These are phyloP conservation scores for Prunus mira DNA, from an alignment of 306 rosid genomes.

Conservation along the genomic window DNA sequence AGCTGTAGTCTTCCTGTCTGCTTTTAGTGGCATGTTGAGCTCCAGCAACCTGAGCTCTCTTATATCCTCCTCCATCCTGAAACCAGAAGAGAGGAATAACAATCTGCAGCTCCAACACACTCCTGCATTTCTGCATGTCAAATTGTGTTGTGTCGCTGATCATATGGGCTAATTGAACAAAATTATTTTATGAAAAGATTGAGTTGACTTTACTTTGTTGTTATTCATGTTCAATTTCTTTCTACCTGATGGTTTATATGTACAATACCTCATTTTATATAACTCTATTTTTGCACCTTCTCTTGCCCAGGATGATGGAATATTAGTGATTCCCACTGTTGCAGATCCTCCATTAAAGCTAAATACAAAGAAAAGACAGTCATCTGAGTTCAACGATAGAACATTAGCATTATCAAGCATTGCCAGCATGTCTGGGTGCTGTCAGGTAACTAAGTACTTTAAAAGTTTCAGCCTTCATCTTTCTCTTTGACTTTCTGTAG, in stretches of 20 bases:
- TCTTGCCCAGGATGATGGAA: slow-evolving; percentile 42
- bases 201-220: not conserved
- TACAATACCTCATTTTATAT: not conserved
- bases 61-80: not conserved
- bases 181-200: not conserved
- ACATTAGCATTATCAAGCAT: slow-evolving; percentile 38
- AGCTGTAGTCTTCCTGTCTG: not conserved
- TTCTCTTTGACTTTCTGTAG: slow-evolving; percentile 16
- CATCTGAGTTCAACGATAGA: slow-evolving; percentile 35
- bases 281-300: no score
- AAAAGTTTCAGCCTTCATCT: slow-evolving; percentile 12
- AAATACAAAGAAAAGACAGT: slow-evolving; percentile 21
- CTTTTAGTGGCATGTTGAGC: not conserved
- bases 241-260: not conserved
- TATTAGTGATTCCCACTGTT: slow-evolving; percentile 39
- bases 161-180: not conserved
- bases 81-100: not conserved
- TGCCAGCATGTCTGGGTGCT: slow-evolving; percentile 48
- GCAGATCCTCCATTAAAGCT: slow-evolving; percentile 44
- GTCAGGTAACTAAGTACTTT: slow-evolving; percentile 56
- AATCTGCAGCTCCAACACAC: not conserved
- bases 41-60: not conserved
- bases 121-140: not conserved
- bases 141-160: not conserved
- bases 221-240: not conserved